Base-by-base conservation (phyloP, 768 basidiomycete genomes). In the Serendipita sp. region DNA sequence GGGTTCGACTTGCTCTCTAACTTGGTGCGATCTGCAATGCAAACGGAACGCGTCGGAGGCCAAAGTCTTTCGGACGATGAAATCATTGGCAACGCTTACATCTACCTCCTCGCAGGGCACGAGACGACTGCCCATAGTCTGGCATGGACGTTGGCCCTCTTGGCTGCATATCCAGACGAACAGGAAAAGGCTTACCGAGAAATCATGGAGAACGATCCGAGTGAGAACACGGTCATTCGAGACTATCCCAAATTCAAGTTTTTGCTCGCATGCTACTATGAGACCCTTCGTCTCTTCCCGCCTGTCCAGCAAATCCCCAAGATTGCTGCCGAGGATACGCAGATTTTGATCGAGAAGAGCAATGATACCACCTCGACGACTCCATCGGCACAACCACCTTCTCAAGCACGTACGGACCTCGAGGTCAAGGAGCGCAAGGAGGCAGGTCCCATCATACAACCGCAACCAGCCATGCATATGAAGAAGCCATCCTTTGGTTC, bases 101-200 rank as follows among this genome's bases (percentile, higher is more conserved):
- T 60, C 2, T 60, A 60, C 28, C 56, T 60, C 10, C 56, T 60
- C 28, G 56, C 56, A 10, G 56, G 56, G 4, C 56, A 60, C 37
- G 80, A 82, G 72, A 83, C 80, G 2, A 81, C 81, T 0, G 80
- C 81, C 0, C 75, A 78, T 66, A 76, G 75, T 0, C 73, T 83
- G 1, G 76, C 79, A 0, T 81, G 76, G 8, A 77, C 79, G 0
- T 68, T 83, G 8, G 80, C 75, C 0, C 76, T 77, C 68, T 71
- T 84, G 16, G 75, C 78, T 1, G 65, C 80, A 10, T 67, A 81
- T 68, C 73, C 77, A 3, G 77, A 79, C 11, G 72, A 79, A 16
- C 82, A 83, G 71, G 72, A 80, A 15, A 79, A 80, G 66, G 73
- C 80, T 4, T 72, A 77, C 65, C 72, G 78, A 13, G 77, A 82